A percentile compares a stretch with the other conserved stretches of the same genome.
Evolutionary conservation across 257 asterid genomes (phyloP).

Genomic region (Marsdenia floribunda): DNA sequence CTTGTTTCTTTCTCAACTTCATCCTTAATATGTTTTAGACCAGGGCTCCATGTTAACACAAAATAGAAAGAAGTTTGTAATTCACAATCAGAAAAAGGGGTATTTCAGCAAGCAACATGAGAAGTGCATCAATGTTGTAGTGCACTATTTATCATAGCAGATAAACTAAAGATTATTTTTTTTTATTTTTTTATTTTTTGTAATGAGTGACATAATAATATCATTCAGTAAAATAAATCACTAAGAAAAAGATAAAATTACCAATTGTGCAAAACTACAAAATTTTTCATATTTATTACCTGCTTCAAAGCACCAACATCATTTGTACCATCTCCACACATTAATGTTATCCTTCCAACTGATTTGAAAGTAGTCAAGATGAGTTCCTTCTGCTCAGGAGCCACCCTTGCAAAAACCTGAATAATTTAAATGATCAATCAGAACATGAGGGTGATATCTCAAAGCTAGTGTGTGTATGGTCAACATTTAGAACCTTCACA

Average conservation of each 20-base stretch:
- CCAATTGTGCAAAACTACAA: not conserved
- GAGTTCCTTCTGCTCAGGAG: conserved; percentile 98
- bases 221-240: not conserved
- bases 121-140: not conserved
- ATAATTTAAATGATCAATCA: conserved; percentile 14
- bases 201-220: not conserved
- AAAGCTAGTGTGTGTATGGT: not conserved
- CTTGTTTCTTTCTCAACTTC: not conserved
- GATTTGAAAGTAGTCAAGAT: conserved; percentile 89
- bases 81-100: not conserved
- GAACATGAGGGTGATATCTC: conserved; percentile 1
- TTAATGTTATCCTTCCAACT: conserved; percentile 90
- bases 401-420: conserved; percentile 97
- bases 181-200: too few species aligned
- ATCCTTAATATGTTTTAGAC: not conserved
- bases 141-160: not conserved
- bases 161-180: not conserved
- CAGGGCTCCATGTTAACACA: not conserved
- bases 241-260: not conserved
- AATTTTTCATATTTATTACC: conserved; percentile 33
- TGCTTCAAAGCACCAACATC: conserved; percentile 99
- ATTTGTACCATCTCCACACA: conserved; percentile 99
- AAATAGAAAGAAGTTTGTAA: not conserved
- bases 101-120: not conserved
- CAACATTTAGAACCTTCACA: conserved; percentile 52